Conservation (phyloP, 2,329 filamentous ascomycete genomes). For the Scleromitrula shiraiana region DNA sequence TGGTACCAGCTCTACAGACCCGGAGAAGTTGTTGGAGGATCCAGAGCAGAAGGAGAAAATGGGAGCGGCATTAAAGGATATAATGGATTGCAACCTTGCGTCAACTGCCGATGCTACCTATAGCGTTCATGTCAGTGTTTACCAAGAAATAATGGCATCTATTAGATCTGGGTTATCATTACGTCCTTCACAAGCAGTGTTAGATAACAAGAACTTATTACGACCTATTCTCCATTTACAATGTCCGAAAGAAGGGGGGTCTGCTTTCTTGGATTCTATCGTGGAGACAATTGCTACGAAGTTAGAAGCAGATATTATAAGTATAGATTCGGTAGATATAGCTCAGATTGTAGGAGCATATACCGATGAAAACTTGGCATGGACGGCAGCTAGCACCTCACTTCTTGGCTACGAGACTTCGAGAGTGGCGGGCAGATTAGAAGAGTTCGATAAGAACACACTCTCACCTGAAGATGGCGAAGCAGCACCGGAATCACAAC, state of each 20-base stretch:
- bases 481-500: too few relatives aligned
- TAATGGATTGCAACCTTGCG: conserved; percentile 13
- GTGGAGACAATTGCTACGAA: conserved; percentile 55
- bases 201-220: conserved; percentile 24
- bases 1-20: conserved; percentile 1
- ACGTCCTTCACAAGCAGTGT: conserved; percentile 27
- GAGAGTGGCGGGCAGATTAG: conserved; percentile 45
- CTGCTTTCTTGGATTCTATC: conserved; percentile 48
- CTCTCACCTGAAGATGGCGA: conserved; percentile 32
- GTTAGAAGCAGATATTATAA: conserved; percentile 57
- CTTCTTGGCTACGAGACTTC: conserved; percentile 50
- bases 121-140: conserved; percentile 25
- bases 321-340: conserved; percentile 61
- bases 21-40: not conserved
- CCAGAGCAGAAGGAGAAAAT: not conserved
- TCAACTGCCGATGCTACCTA: conserved; percentile 21
- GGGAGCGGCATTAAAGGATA: conserved; percentile 6
- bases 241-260: conserved; percentile 48
- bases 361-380: conserved; percentile 51
- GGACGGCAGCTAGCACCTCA: conserved; percentile 40
- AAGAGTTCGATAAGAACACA: conserved; percentile 40
- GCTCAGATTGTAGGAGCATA: conserved; percentile 63
- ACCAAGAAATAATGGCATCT: conserved; percentile 36
- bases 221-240: conserved; percentile 52
- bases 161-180: conserved; percentile 42